phyloP scores from a whole-genome alignment of 129 eudicot genomes.

The Daucus carota region DNA sequence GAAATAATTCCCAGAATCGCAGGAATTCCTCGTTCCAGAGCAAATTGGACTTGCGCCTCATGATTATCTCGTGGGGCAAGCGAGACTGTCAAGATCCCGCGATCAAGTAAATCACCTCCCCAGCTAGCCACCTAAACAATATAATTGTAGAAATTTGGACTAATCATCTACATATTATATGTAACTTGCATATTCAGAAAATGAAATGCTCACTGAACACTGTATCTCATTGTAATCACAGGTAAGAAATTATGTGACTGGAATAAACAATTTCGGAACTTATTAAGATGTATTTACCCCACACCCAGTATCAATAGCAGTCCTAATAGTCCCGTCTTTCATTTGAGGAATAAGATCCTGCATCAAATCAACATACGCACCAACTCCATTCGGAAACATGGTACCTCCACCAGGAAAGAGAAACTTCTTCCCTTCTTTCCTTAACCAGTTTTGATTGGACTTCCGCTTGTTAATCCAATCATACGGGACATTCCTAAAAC shows the following conservation, averaged over 20 bases:
- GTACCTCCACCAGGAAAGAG: conserved; percentile 98
- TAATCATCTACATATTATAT: neutral
- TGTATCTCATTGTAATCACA: neutral
- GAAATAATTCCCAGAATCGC: conserved; percentile 93
- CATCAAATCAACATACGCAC: conserved; percentile 82
- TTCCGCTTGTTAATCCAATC: conserved; percentile 97
- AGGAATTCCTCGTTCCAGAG: conserved; percentile 96
- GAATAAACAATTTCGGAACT: neutral
- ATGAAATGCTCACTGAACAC: neutral
- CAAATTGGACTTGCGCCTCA: conserved; percentile 96
- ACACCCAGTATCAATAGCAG: conserved; percentile 98
- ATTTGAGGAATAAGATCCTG: conserved; percentile 76
- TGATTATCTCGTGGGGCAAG: conserved; percentile 99
- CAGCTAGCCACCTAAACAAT: conserved; percentile 87
- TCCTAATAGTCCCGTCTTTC: conserved; percentile 91
- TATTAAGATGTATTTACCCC: conserved; percentile 61
- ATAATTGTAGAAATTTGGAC: neutral
- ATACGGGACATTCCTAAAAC: conserved; percentile 82
- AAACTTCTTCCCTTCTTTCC: conserved; percentile 93
- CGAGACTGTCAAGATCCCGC: conserved; percentile 80
- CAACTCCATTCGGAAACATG: conserved; percentile 94
- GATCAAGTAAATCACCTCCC: conserved; percentile 98
- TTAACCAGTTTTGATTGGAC: conserved; percentile 91
- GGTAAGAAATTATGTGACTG: neutral
- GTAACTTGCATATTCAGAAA: neutral